A percentile compares a stretch with the other conserved stretches of the same genome.
phyloP scores from a whole-genome alignment of 2,329 filamentous ascomycete genomes.

The Alternaria alternata region DNA sequence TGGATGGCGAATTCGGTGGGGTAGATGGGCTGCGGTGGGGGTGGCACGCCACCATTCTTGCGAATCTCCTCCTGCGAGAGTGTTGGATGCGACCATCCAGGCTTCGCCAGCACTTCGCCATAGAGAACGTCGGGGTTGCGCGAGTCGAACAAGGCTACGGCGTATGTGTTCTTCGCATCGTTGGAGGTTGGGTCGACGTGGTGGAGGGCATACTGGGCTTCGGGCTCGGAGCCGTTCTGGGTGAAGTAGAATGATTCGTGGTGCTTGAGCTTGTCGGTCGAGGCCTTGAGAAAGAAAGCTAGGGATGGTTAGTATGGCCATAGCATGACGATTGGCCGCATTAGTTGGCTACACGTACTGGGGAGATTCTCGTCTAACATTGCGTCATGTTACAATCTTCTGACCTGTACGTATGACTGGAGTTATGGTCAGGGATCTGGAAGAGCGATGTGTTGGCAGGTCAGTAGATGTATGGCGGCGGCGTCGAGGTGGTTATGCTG shows the following conservation, averaged over 20 bases:
- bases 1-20: constrained; percentile 84
- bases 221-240: constrained; percentile 81
- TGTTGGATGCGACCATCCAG: constrained; percentile 84
- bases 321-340: constrained; percentile 1
- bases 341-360: constrained; percentile 52
- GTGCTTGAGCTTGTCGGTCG: constrained; percentile 60
- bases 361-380: constrained; percentile 98
- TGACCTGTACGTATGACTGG: not conserved
- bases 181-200: constrained; percentile 76
- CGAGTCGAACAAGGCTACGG: constrained; percentile 83
- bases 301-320: constrained; percentile 14
- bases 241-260: constrained; percentile 64
- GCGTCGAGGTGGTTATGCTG: constrained; percentile 12
- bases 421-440: not conserved
- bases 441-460: constrained; percentile 1
- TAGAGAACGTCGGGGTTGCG: constrained; percentile 82
- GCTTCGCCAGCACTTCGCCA: constrained; percentile 83
- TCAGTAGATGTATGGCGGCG: constrained; percentile 4
- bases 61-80: constrained; percentile 83
- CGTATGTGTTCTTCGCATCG: constrained; percentile 82
- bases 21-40: constrained; percentile 73
- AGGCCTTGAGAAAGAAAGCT: constrained; percentile 68
- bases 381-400: constrained; percentile 28
- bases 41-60: constrained; percentile 69
- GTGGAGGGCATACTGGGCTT: constrained; percentile 80